Conservation (phyloP, 2,329 filamentous ascomycete species). For the Arthroderma sp. region DNA sequence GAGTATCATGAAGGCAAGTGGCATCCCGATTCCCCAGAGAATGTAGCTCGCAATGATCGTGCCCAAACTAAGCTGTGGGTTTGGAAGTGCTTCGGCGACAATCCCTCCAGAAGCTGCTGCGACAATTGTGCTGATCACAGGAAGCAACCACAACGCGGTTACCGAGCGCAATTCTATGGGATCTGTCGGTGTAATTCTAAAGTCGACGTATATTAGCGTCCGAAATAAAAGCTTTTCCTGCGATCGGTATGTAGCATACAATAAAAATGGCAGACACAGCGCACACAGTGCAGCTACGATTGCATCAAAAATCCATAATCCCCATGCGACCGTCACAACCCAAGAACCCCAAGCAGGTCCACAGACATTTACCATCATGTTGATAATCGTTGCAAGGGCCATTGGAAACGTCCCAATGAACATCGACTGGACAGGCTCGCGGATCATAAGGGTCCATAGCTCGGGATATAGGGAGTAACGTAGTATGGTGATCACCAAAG, state of each 20-base stretch:
- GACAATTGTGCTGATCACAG: constrained; percentile 55
- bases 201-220: background rate
- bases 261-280: constrained; percentile 43
- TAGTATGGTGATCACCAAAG: constrained; percentile 38
- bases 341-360: constrained; percentile 47
- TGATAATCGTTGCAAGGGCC: constrained; percentile 55
- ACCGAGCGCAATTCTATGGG: constrained; percentile 43
- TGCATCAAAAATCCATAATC: constrained; percentile 46
- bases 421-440: constrained; percentile 52
- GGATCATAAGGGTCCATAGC: constrained; percentile 53
- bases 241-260: constrained; percentile 19
- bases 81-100: constrained; percentile 45
- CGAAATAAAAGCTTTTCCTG: too few species aligned
- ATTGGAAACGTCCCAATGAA: constrained; percentile 58
- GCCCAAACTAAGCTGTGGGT: constrained; percentile 43
- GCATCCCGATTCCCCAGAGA: constrained; percentile 55
- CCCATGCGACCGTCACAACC: constrained; percentile 43
- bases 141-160: constrained; percentile 53
- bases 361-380: constrained; percentile 50
- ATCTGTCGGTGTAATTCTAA: constrained; percentile 20
- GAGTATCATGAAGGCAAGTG: constrained; percentile 49
- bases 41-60: constrained; percentile 54
- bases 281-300: constrained; percentile 41
- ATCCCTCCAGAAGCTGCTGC: constrained; percentile 51
- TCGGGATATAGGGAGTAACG: constrained; percentile 53